Percentiles rank a stretch among this genome's conserved stretches.
phyloP scores from a whole-genome alignment of 2,329 filamentous ascomycete genomes.

The Dactylellina cionopaga region DNA sequence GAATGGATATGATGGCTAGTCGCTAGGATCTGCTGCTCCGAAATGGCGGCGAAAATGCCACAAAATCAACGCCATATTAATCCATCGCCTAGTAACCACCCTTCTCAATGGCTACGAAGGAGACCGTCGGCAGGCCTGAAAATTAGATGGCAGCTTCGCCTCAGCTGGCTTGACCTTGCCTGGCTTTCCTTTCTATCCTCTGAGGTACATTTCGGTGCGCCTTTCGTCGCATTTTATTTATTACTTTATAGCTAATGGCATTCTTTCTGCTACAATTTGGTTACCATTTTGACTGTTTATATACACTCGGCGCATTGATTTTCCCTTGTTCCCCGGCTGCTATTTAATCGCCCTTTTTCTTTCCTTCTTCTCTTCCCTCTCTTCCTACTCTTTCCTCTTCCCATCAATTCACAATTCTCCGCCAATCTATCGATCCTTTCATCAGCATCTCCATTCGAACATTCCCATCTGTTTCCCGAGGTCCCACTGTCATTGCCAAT shows the following conservation, averaged over 20 bases:
- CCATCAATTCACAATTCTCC: not conserved
- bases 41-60: not conserved
- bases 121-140: not conserved
- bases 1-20: not conserved
- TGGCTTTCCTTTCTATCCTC: not conserved
- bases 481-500: not conserved
- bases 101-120: constrained; percentile 7
- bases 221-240: not conserved
- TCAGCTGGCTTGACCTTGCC: not conserved
- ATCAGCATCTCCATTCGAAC: not conserved
- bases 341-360: not conserved
- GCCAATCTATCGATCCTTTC: not conserved
- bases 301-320: not conserved
- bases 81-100: not conserved
- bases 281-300: no score
- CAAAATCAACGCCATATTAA: constrained; percentile 1
- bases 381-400: not conserved
- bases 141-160: not conserved
- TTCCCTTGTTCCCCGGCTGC: not conserved
- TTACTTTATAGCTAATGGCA: no score
- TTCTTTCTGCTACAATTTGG: no score
- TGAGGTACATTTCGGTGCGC: not conserved
- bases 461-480: not conserved
- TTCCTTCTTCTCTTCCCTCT: not conserved
- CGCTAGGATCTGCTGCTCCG: not conserved